Conservation (phyloP, 371 early-diverging fungal species). For the Zopfochytrium polystomum region DNA sequence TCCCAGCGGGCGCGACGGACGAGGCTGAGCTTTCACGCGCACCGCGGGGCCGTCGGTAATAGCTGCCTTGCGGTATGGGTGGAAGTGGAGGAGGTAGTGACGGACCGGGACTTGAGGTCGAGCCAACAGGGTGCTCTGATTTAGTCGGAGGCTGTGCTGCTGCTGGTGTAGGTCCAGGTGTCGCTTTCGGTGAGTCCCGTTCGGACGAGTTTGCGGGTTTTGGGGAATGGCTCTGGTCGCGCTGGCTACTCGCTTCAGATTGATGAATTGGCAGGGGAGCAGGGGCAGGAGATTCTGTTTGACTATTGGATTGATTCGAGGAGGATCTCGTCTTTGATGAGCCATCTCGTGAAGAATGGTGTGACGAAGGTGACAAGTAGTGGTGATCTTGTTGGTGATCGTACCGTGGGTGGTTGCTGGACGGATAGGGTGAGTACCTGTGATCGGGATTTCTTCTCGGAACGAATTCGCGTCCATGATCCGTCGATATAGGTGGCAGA, state of each 20-base stretch:
- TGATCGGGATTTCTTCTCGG: no score
- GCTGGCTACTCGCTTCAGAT: not conserved
- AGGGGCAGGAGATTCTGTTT: not conserved
- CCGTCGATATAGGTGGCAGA: no score
- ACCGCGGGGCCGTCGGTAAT: not conserved
- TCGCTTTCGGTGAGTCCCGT: not conserved
- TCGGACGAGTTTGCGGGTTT: not conserved
- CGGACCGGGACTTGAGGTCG: not conserved
- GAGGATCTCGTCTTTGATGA: no score
- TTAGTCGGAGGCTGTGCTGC: not conserved
- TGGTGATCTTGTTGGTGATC: not conserved
- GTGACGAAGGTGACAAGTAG: not conserved
- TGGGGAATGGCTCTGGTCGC: not conserved
- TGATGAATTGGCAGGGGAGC: not conserved
- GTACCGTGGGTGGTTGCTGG: not conserved
- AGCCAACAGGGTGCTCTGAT: not conserved
- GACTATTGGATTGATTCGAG: no score
- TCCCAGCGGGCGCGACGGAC: no score
- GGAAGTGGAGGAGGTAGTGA: not conserved
- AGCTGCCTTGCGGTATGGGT: not conserved
- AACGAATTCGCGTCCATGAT: no score
- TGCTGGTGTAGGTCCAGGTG: not conserved
- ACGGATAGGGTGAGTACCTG: no score
- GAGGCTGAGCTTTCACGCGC: no score
- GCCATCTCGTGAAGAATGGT: not conserved